A percentile compares a stretch with the other conserved stretches of the same genome.
Conservation (phyloP, 2,329 filamentous ascomycete species). For the Coleophoma eucalyptorum region DNA sequence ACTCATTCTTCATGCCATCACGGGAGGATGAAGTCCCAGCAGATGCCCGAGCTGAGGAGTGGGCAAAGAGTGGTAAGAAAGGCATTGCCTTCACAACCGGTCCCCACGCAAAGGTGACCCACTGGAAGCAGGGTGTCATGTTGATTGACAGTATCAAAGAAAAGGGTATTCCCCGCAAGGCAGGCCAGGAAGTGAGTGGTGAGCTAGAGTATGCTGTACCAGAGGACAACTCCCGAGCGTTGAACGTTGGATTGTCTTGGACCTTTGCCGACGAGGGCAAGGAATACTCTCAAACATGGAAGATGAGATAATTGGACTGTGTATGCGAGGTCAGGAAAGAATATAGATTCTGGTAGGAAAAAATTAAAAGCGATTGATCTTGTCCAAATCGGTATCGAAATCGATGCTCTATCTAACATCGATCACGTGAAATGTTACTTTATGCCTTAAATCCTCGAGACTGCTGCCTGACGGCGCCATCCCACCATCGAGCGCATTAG, state of each 20-base stretch:
- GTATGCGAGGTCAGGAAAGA: too few relatives aligned
- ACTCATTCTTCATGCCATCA: conserved; percentile 79
- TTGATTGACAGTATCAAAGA: conserved; percentile 55
- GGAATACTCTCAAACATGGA: conserved; percentile 23
- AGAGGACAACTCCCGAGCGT: conserved; percentile 63
- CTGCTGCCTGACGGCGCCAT: too few relatives aligned
- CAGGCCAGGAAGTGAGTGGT: conserved; percentile 58
- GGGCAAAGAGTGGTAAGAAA: conserved; percentile 51
- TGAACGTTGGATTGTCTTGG: conserved; percentile 66
- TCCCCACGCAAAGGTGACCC: conserved; percentile 70
- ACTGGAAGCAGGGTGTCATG: conserved; percentile 85
- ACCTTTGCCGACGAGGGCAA: conserved; percentile 19
- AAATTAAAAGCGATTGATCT: too few relatives aligned
- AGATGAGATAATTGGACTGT: conserved; percentile 21
- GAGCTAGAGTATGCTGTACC: conserved; percentile 68
- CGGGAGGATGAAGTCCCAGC: conserved; percentile 42
- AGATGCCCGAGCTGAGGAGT: conserved; percentile 56
- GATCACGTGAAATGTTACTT: too few relatives aligned
- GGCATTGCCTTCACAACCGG: conserved; percentile 87
- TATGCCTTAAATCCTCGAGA: too few relatives aligned
- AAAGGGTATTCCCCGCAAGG: conserved; percentile 40
- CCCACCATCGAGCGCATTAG: neutral
- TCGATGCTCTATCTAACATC: too few relatives aligned
- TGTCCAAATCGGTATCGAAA: too few relatives aligned
- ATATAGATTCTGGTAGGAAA: too few relatives aligned